These are phyloP conservation scores for Kodamaea fungicola DNA, from an alignment of 1,139 yeast species.

Conservation along the genomic window DNA sequence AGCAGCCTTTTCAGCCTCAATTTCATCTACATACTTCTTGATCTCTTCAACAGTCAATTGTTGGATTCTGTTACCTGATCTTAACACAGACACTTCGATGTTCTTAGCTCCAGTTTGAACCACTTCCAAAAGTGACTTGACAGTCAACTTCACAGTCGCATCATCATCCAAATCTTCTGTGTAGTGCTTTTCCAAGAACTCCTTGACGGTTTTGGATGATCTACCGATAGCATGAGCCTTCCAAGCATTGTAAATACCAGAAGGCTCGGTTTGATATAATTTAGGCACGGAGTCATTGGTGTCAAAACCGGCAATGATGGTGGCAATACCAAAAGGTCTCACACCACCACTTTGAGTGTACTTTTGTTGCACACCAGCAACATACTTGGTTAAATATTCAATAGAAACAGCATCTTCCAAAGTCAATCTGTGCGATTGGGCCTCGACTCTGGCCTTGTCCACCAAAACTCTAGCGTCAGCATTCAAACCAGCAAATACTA, in stretches of 20 bases:
- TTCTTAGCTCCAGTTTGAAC: conserved; percentile 98
- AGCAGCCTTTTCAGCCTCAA: conserved; percentile 87
- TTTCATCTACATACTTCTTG: conserved; percentile 70
- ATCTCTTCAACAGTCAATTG: conserved; percentile 69
- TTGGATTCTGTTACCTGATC: conserved; percentile 56
- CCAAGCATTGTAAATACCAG: conserved; percentile 99
- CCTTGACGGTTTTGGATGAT: conserved; percentile 91
- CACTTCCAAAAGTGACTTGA: conserved; percentile 86
- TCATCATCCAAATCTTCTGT: conserved; percentile 68
- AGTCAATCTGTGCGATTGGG: conserved; percentile 92
- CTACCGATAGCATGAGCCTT: conserved; percentile 97
- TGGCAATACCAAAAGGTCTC: conserved; percentile 92
- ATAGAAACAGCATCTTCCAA: conserved; percentile 91
- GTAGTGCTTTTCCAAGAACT: conserved; percentile 89
- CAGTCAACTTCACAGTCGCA: conserved; percentile 75
- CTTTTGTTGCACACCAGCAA: conserved; percentile 95
- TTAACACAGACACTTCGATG: conserved; percentile 87
- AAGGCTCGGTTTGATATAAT: conserved; percentile 93
- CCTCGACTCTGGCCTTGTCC: conserved; percentile 94
- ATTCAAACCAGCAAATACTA: conserved; percentile 96
- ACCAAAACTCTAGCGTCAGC: conserved; percentile 96
- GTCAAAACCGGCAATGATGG: conserved; percentile 94
- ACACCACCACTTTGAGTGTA: conserved; percentile 99
- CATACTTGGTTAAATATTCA: conserved; percentile 88
- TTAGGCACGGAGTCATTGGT: conserved; percentile 76